These are phyloP conservation scores for Leccinum imitatum DNA, from an alignment of 768 basidiomycete species.

Conservation along the genomic window DNA sequence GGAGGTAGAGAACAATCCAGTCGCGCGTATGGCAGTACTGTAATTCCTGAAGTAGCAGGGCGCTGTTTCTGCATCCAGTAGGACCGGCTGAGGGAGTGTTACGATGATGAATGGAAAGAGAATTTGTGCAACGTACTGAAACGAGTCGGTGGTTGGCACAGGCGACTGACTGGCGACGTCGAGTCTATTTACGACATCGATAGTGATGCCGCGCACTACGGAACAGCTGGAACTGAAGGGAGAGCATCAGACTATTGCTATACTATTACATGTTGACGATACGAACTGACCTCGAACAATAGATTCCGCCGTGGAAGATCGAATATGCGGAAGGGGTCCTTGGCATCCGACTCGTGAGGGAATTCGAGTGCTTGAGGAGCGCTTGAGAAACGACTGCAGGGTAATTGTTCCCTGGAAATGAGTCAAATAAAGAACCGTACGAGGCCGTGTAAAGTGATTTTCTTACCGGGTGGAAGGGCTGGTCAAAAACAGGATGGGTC, in stretches of 20 bases:
- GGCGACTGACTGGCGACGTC: too few relatives aligned
- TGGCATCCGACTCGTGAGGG: slow-evolving; percentile 33
- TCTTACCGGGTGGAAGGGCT: slow-evolving; percentile 45
- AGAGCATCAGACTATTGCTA: not conserved
- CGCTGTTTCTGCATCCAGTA: slow-evolving; percentile 79
- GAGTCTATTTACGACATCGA: slow-evolving; percentile 48
- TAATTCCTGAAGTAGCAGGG: slow-evolving; percentile 72
- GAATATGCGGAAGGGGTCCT: slow-evolving; percentile 58
- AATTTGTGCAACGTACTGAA: slow-evolving; percentile 52
- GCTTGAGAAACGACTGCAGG: slow-evolving; percentile 33
- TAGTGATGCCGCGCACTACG: slow-evolving; percentile 67
- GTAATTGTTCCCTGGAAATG: slow-evolving; percentile 32
- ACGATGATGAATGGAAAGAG: not conserved
- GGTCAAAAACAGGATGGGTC: slow-evolving; percentile 43
- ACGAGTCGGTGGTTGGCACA: slow-evolving; percentile 48
- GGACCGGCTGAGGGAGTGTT: slow-evolving; percentile 53
- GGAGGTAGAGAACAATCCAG: slow-evolving; percentile 87
- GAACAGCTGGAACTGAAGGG: slow-evolving; percentile 60
- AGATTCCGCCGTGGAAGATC: slow-evolving; percentile 66
- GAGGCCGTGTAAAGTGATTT: not conserved
- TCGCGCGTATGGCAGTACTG: slow-evolving; percentile 60
- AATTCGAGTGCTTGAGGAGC: slow-evolving; percentile 45
- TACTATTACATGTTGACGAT: not conserved
- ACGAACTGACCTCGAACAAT: slow-evolving; percentile 60
- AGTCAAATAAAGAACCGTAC: not conserved